These are phyloP conservation scores for Sugiyamaella chiloensis DNA, from an alignment of 805 yeast genomes.

Conservation along the genomic window DNA sequence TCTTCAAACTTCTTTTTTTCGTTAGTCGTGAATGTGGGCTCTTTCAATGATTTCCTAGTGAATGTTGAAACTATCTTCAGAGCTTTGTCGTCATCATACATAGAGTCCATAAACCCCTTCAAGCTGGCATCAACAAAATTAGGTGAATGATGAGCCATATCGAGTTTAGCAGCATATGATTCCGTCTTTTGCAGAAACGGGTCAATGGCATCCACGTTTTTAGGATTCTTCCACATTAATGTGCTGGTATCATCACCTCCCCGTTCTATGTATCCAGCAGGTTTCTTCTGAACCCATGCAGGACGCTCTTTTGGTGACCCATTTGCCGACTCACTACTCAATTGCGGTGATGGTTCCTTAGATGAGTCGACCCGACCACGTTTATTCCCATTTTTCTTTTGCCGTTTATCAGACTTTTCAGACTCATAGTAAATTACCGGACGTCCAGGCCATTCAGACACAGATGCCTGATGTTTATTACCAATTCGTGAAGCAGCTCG, in stretches of 20 bases:
- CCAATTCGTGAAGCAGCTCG: slow-evolving; percentile 77
- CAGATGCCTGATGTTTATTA: slow-evolving; percentile 57
- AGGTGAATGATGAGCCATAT: slow-evolving; percentile 61
- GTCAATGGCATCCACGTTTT: slow-evolving; percentile 38
- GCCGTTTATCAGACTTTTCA: slow-evolving; percentile 30
- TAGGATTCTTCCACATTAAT: slow-evolving; percentile 59
- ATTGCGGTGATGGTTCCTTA: neutral
- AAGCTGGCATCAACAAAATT: slow-evolving; percentile 78
- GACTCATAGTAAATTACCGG: slow-evolving; percentile 62
- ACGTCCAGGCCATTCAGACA: slow-evolving; percentile 62
- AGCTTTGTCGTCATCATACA: slow-evolving; percentile 53
- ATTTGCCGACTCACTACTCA: neutral
- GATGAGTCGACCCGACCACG: slow-evolving; percentile 13
- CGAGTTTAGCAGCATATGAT: slow-evolving; percentile 54
- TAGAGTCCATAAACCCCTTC: slow-evolving; percentile 47
- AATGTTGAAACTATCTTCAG: slow-evolving; percentile 43
- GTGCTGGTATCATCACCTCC: slow-evolving; percentile 66
- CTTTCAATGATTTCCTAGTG: slow-evolving; percentile 59
- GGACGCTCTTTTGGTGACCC: slow-evolving; percentile 27
- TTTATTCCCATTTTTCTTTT: slow-evolving; percentile 24
- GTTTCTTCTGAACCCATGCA: slow-evolving; percentile 74
- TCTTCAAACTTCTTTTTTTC: slow-evolving; percentile 71
- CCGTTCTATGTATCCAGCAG: slow-evolving; percentile 78
- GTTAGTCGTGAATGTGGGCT: slow-evolving; percentile 67
- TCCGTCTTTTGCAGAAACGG: slow-evolving; percentile 54